Percentiles rank a stretch among this genome's conserved stretches.
phyloP scores from a whole-genome alignment of 306 rosid species.

The Casuarina glauca region DNA sequence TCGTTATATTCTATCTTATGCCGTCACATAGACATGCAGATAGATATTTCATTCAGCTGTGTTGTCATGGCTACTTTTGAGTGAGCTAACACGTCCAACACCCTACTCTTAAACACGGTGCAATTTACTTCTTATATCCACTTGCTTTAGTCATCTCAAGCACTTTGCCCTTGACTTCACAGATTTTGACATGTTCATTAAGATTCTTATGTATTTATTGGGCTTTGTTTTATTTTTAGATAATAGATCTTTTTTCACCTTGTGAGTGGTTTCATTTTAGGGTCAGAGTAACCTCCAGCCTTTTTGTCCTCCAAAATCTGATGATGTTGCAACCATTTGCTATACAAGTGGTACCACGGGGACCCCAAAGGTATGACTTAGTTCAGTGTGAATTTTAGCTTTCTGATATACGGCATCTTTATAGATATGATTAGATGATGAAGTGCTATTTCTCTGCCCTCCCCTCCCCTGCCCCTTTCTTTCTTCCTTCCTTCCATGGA shows the following conservation, averaged over 20 bases:
- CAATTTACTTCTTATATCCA: not conserved
- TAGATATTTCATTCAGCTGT: not conserved
- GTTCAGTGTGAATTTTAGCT: constrained; percentile 20
- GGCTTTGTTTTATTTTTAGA: constrained; percentile 23
- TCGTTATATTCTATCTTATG: not conserved
- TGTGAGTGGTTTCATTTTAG: constrained; percentile 50
- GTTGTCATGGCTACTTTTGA: not conserved
- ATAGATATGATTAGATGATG: not conserved
- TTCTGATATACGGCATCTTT: constrained; percentile 18
- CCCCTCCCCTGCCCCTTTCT: constrained; percentile 22
- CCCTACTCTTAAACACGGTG: not conserved
- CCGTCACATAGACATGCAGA: not conserved
- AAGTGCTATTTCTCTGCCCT: not conserved
- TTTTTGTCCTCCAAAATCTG: constrained; percentile 80
- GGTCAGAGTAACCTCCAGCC: constrained; percentile 74
- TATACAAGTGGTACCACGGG: constrained; percentile 99
- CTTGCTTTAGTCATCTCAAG: not conserved
- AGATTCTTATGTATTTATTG: constrained; percentile 16
- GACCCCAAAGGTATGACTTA: constrained; percentile 76
- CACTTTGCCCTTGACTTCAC: constrained; percentile 3
- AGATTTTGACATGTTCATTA: constrained; percentile 8
- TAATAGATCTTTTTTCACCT: constrained; percentile 7
- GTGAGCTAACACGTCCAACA: not conserved
- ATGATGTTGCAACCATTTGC: constrained; percentile 88
- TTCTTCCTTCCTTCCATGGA: constrained; percentile 32